These are phyloP conservation scores for Cercophora newfieldiana DNA, from an alignment of 495 filamentous ascomycete genomes.

Conservation along the genomic window DNA sequence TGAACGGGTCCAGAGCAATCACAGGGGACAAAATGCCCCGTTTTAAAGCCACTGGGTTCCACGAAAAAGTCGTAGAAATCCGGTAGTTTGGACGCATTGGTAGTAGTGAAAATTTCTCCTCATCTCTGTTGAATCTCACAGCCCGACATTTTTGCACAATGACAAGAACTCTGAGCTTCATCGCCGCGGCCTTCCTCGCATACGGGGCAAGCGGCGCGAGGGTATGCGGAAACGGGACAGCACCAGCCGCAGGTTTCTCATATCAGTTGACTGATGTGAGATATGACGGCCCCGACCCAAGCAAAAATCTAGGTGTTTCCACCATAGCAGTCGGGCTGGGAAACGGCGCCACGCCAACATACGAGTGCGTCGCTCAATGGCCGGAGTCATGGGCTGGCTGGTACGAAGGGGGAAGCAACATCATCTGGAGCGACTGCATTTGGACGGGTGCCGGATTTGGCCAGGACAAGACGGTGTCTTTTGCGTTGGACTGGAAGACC, in stretches of 20 bases:
- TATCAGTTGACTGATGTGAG: conserved; percentile 36
- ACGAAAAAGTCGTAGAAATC: too few species aligned
- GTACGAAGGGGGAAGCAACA: conserved; percentile 33
- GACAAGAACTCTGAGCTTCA: conserved; percentile 1
- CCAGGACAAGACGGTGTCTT: conserved; percentile 37
- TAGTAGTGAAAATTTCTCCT: too few species aligned
- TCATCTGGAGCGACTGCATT: conserved; percentile 46
- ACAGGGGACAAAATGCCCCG: too few species aligned
- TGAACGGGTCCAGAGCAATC: background rate
- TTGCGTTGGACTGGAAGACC: conserved; percentile 42
- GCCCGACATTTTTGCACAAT: background rate
- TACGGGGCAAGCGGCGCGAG: conserved; percentile 24
- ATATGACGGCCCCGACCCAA: conserved; percentile 38
- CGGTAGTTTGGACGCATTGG: too few species aligned
- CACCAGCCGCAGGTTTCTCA: conserved; percentile 25
- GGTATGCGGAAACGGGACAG: conserved; percentile 27
- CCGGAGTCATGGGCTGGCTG: conserved; percentile 40
- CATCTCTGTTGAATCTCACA: too few species aligned
- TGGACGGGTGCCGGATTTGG: conserved; percentile 40
- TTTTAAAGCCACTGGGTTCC: too few species aligned
- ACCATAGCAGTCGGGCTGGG: conserved; percentile 39
- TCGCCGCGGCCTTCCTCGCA: conserved; percentile 21
- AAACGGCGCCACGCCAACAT: conserved; percentile 29
- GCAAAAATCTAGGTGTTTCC: conserved; percentile 28
- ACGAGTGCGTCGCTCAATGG: conserved; percentile 44